Evolutionary conservation across 148 eudicot genomes (phyloP).

Genomic region (Vaccinium myrtillus): DNA sequence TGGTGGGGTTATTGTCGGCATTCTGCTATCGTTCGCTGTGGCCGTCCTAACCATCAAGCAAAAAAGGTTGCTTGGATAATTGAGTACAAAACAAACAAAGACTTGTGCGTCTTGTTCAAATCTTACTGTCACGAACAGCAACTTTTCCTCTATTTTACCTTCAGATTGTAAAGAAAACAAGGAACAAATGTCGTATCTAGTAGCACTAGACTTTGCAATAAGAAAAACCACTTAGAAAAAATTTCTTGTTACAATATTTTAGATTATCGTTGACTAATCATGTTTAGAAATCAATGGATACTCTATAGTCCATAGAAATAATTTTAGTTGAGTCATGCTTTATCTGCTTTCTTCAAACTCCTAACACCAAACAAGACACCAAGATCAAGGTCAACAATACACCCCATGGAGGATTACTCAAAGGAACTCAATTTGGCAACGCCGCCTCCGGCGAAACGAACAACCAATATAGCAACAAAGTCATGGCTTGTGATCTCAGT

Average conservation of each 20-base stretch:
- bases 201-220: background rate
- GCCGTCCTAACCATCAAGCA: background rate
- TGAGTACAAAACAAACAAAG: background rate
- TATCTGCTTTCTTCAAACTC: background rate
- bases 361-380: background rate
- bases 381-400: background rate
- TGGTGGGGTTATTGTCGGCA: background rate
- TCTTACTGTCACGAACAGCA: background rate
- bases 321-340: background rate
- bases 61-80: constrained; percentile 9
- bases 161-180: background rate
- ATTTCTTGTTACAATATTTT: background rate
- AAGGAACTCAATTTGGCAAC: background rate
- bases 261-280: background rate
- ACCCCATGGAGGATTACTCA: background rate
- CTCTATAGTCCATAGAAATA: background rate
- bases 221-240: background rate
- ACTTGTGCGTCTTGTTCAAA: background rate
- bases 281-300: background rate
- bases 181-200: background rate
- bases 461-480: background rate
- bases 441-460: background rate
- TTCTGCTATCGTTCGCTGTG: background rate
- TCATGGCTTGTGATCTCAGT: background rate
- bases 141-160: background rate